Base-by-base conservation (phyloP, 371 early-diverging fungal genomes). In the Circinella minor region DNA sequence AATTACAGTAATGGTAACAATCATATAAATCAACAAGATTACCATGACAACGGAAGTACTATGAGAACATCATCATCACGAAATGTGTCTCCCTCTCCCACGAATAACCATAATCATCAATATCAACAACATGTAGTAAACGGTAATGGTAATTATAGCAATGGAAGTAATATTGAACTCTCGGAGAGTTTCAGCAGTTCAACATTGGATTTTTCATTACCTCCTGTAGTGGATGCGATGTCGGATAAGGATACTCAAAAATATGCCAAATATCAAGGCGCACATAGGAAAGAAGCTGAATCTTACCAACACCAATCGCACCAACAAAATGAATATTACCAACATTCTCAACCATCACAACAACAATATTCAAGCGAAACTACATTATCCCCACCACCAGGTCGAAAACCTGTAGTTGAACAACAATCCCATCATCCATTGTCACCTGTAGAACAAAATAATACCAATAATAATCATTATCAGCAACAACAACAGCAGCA, bases 261-360 rank as follows among this genome's bases (percentile, higher is more conserved):
- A n/a, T 51, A 13, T 51, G 51, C 49, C 27, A 70, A 48, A 65
- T 70, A 65, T 36, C 64, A 70, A 37, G 70, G 57, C 36, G 68
- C 68, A 37, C 63, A 62, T 11, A 47, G 43, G 36, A 51, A 69
- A 54, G 63, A 69, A 15, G 27, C 18, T 13, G 36, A 65, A 15
- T 36, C 13, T 13, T 13, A 17, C 27, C 55, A 36, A n/a, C 36
- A 51, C 17, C 66, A 43, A 34, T 43, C 17, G 20, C 55, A 17
- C 15, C 47, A n/a, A 43, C 68, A 51, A 43, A 55, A 36, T 11
- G 48, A 47, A 8, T 37, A 63, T 20, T 43, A 63, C 13, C 27
- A 43, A 39, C 34, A 27, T 27, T 46, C 34, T 14, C 63, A 63
- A 46, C 43, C n/a, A 15, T 18, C 18, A 36, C 47, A 43, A 20